Percentiles rank a stretch among this genome's conserved stretches.
Conservation (phyloP, 768 basidiomycete genomes). For the Boletus speciosus region DNA sequence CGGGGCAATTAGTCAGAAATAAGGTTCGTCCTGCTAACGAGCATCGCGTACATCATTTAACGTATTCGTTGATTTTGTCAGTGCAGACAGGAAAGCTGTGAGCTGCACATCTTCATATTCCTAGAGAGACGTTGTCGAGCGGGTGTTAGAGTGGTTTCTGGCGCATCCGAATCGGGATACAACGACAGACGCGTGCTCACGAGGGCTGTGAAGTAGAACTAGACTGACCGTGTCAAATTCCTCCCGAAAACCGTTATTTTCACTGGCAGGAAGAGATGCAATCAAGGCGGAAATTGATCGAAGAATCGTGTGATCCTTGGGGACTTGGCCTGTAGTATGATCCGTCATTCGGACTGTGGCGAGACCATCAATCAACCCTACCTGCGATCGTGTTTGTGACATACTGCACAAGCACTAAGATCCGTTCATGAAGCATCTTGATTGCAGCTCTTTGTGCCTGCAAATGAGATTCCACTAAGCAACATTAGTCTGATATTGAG, state of each 20-base stretch:
- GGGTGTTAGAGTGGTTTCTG: neutral
- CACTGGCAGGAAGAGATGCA: conserved; percentile 83
- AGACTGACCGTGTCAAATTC: conserved; percentile 81
- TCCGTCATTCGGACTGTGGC: neutral
- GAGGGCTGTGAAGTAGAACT: neutral
- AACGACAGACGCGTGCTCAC: neutral
- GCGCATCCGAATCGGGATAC: neutral
- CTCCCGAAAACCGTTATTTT: conserved; percentile 75
- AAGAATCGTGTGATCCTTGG: conserved; percentile 74
- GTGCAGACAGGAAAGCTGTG: conserved; percentile 79
- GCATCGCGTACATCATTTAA: conserved; percentile 77
- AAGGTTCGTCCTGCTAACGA: neutral
- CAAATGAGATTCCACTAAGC: conserved; percentile 82
- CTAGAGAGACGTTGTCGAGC: conserved; percentile 36
- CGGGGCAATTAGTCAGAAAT: conserved; percentile 1
- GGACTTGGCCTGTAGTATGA: conserved; percentile 54
- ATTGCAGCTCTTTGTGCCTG: conserved; percentile 92
- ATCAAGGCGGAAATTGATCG: conserved; percentile 84
- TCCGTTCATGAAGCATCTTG: conserved; percentile 93
- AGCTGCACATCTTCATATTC: conserved; percentile 96
- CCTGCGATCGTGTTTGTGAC: conserved; percentile 74
- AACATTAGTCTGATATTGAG: conserved; percentile 2
- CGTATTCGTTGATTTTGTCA: conserved; percentile 85
- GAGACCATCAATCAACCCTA: conserved; percentile 24
- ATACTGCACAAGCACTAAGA: conserved; percentile 83